Evolutionary conservation across 345 rosid genomes (phyloP).

Genomic region (Eucalyptus microcorys): DNA sequence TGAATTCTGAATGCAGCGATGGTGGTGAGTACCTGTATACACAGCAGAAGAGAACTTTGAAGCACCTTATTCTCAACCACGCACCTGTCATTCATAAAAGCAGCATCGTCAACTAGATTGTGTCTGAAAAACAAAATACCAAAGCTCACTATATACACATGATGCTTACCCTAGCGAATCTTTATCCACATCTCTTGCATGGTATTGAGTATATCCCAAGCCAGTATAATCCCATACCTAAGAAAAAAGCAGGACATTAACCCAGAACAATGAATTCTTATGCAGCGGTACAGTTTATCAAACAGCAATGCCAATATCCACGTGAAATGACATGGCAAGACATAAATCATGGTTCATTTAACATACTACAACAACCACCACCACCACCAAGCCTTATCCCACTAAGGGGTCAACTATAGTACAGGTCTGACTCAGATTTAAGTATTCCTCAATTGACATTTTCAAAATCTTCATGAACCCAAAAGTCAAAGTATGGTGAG

Average conservation of each 20-base stretch:
- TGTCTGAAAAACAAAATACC: background rate
- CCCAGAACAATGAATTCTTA: background rate
- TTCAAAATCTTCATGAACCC: background rate
- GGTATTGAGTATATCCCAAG: slow-evolving; percentile 70
- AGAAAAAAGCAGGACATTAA: background rate
- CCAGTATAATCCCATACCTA: slow-evolving; percentile 99
- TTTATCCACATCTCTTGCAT: slow-evolving; percentile 69
- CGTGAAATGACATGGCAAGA: background rate
- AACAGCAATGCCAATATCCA: background rate
- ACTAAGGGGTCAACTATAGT: background rate
- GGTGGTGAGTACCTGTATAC: slow-evolving; percentile 50
- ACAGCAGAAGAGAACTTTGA: slow-evolving; percentile 58
- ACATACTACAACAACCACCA: background rate
- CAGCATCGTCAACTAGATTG: background rate
- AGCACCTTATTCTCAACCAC: slow-evolving; percentile 97
- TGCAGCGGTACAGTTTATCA: background rate
- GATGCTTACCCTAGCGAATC: slow-evolving; percentile 63
- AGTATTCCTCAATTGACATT: background rate
- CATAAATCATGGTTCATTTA: background rate
- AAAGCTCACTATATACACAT: background rate
- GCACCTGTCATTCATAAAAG: slow-evolving; percentile 40
- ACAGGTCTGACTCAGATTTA: background rate
- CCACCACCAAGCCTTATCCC: background rate
- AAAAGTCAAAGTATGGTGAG: background rate
- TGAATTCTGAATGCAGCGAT: background rate